Percentiles rank a stretch among this genome's conserved stretches.
These are phyloP conservation scores for Acrodontium crateriforme DNA, from an alignment of 2,329 filamentous ascomycete species.

Conservation along the genomic window DNA sequence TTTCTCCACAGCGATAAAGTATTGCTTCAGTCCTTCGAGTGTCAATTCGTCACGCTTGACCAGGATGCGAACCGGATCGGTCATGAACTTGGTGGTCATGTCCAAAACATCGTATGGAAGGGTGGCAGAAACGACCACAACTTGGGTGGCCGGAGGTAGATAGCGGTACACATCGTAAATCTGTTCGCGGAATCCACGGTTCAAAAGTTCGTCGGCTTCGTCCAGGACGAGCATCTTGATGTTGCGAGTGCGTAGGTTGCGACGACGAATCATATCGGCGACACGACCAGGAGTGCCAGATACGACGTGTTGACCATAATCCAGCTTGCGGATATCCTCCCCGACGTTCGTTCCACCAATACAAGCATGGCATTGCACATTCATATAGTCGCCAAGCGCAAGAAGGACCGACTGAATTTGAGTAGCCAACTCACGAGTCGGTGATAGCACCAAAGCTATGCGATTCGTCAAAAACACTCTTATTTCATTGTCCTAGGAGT, in stretches of 20 bases:
- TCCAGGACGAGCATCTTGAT: conserved; percentile 71
- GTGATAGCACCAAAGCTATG: conserved; percentile 75
- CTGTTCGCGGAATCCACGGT: conserved; percentile 92
- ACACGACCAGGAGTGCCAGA: conserved; percentile 96
- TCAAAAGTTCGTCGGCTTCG: conserved; percentile 66
- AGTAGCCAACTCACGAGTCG: conserved; percentile 89
- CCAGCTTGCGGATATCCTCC: conserved; percentile 93
- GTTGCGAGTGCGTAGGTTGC: conserved; percentile 57
- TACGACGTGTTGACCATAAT: conserved; percentile 95
- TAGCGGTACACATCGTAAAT: conserved; percentile 99
- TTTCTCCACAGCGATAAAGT: conserved; percentile 98
- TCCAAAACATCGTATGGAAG: conserved; percentile 95
- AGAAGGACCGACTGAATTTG: conserved; percentile 98
- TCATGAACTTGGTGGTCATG: conserved; percentile 99
- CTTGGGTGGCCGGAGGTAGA: conserved; percentile 88
- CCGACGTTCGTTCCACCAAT: conserved; percentile 97
- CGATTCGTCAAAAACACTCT: conserved; percentile 33
- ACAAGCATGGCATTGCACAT: conserved; percentile 96
- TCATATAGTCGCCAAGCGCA: conserved; percentile 99
- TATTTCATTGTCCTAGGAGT: conserved; percentile 38
- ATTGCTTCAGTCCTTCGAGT: conserved; percentile 93
- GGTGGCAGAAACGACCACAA: conserved; percentile 94
- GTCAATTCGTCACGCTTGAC: conserved; percentile 99
- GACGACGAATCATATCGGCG: conserved; percentile 66
- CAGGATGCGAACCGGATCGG: conserved; percentile 85